Conservation (phyloP, 495 filamentous ascomycete genomes). For the Hamigera avellanea region DNA sequence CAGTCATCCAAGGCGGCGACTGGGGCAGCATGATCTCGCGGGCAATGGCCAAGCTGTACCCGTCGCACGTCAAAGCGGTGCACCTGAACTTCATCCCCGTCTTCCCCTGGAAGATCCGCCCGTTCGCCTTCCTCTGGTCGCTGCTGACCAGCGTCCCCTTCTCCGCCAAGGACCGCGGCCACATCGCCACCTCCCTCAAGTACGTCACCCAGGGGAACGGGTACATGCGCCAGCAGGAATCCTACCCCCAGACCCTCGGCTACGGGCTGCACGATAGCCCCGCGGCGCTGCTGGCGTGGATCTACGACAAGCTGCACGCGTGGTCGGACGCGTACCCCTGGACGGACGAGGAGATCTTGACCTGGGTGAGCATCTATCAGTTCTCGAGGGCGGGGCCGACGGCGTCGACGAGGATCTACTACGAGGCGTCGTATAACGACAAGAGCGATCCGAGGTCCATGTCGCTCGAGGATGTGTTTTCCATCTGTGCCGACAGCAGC, state of each 20-base stretch:
- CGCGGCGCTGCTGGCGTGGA: conserved; percentile 41
- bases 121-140: conserved; percentile 21
- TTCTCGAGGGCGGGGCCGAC: conserved; percentile 40
- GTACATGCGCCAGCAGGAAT: conserved; percentile 34
- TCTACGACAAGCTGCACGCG: conserved; percentile 41
- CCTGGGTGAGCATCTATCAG: conserved; percentile 42
- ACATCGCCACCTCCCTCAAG: conserved; percentile 17
- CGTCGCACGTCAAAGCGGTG: conserved; percentile 27
- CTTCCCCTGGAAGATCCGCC: conserved; percentile 16
- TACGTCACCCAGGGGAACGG: conserved; percentile 28
- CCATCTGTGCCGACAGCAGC: conserved; percentile 6
- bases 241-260: conserved; percentile 38
- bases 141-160: conserved; percentile 20
- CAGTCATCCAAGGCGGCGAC: conserved; percentile 40
- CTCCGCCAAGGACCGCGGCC: conserved; percentile 19
- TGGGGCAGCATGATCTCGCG: conserved; percentile 36
- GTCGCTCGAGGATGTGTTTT: conserved; percentile 6
- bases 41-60: conserved; percentile 26
- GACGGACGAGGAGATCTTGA: conserved; percentile 44
- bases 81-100: conserved; percentile 33
- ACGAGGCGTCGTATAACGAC: conserved; percentile 24
- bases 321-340: conserved; percentile 41
- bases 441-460: conserved; percentile 1
- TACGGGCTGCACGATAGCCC: conserved; percentile 41
- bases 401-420: conserved; percentile 39